phyloP scores from a whole-genome alignment of 2,329 filamentous ascomycete genomes.

The Fusarium tupiense region DNA sequence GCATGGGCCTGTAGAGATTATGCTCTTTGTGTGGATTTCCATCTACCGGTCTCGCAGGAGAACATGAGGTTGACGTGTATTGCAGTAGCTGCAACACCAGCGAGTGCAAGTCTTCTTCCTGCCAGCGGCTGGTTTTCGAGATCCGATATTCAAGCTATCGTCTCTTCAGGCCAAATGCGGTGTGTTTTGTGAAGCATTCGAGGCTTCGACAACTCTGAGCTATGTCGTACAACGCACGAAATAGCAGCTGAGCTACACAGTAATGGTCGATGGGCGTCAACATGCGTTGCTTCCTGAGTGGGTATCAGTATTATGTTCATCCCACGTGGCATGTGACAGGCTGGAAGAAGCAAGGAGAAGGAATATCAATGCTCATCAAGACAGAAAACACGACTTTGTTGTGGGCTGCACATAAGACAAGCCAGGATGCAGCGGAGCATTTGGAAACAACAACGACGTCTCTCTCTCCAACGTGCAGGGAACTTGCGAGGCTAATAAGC shows the following conservation, averaged over 20 bases:
- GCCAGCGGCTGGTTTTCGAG: not conserved
- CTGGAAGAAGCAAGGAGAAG: constrained; percentile 26
- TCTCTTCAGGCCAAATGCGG: not conserved
- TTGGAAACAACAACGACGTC: not conserved
- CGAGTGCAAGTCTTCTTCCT: not conserved
- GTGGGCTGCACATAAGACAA: not conserved
- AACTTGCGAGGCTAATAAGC: constrained; percentile 36
- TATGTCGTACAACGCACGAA: not conserved
- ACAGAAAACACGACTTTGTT: not conserved
- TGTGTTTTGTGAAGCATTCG: constrained; percentile 1
- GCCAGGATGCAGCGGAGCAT: not conserved
- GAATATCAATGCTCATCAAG: constrained; percentile 6
- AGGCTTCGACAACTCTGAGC: not conserved
- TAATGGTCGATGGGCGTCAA: constrained; percentile 26
- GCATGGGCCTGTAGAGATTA: constrained; percentile 17
- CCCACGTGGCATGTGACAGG: constrained; percentile 41
- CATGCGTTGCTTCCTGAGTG: constrained; percentile 6
- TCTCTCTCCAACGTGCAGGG: constrained; percentile 9
- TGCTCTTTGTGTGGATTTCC: constrained; percentile 9
- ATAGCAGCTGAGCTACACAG: not conserved
- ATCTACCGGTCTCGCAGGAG: constrained; percentile 36
- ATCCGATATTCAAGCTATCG: not conserved
- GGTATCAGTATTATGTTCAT: constrained; percentile 25
- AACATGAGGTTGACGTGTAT: constrained; percentile 3
- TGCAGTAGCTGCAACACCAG: constrained; percentile 19